Conservation (phyloP, 2,329 filamentous ascomycete genomes). For the Pezicula neosporulosa region DNA sequence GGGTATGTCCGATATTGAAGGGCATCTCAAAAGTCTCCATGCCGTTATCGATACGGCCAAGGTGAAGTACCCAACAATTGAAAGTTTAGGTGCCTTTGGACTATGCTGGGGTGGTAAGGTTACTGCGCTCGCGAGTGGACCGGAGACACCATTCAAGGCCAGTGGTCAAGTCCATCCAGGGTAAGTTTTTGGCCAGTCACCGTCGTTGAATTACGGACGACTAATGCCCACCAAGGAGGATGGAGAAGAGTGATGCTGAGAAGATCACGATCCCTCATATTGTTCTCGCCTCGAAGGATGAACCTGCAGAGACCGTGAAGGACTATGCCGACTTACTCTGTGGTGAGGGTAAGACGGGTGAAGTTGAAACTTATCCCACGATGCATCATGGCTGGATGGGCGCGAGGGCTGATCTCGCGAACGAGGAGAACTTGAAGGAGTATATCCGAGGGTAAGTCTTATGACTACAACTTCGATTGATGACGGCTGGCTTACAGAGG, state of each 20-base stretch:
- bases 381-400: conserved; percentile 45
- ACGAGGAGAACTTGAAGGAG: conserved; percentile 41
- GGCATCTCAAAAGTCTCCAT: not conserved
- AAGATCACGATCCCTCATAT: conserved; percentile 44
- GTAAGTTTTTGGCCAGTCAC: conserved; percentile 1
- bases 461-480: not conserved
- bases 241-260: conserved; percentile 35
- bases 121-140: conserved; percentile 12
- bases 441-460: conserved; percentile 42
- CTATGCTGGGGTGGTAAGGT: conserved; percentile 28
- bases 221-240: conserved; percentile 3
- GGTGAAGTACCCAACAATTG: conserved; percentile 48
- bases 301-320: conserved; percentile 37
- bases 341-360: conserved; percentile 34
- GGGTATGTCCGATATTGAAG: conserved; percentile 5
- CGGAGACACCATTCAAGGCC: conserved; percentile 16
- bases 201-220: not conserved
- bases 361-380: conserved; percentile 17
- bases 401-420: conserved; percentile 42
- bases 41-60: conserved; percentile 31
- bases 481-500: not conserved
- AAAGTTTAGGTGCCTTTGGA: conserved; percentile 32
- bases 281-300: conserved; percentile 46
- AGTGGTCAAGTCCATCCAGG: conserved; percentile 24
- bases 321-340: conserved; percentile 38